A percentile compares a stretch with the other conserved stretches of the same genome.
These are phyloP conservation scores for Penicillium waksmanii DNA, from an alignment of 495 filamentous ascomycete species.

Conservation along the genomic window DNA sequence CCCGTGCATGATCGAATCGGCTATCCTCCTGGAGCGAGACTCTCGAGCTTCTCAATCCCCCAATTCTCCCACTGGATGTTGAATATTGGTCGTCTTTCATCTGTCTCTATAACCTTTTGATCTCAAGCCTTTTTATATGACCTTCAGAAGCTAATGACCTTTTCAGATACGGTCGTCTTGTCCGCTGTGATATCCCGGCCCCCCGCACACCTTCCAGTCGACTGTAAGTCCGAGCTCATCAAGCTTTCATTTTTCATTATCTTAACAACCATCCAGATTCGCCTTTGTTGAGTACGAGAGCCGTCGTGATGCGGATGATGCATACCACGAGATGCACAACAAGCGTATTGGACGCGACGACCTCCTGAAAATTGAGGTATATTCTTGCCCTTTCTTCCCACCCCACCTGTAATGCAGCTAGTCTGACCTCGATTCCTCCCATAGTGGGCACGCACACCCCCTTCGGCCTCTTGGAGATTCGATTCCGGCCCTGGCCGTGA, in stretches of 20 bases:
- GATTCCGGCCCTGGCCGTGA: conserved; percentile 67
- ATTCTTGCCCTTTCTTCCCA: conserved; percentile 30
- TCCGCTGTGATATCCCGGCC: conserved; percentile 98
- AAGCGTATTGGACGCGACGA: conserved; percentile 97
- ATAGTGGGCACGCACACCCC: conserved; percentile 97
- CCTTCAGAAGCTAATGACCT: not conserved
- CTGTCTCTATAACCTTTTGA: conserved; percentile 17
- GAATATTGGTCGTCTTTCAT: conserved; percentile 19
- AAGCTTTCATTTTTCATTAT: conserved; percentile 11
- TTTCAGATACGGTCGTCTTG: conserved; percentile 90
- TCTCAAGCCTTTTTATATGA: not conserved
- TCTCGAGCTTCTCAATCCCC: not conserved
- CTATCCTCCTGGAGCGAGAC: not conserved
- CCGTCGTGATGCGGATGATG: conserved; percentile 97
- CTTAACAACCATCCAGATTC: conserved; percentile 63
- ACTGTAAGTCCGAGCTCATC: conserved; percentile 69
- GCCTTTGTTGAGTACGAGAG: conserved; percentile 99
- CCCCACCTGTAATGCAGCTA: not conserved
- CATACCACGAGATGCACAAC: conserved; percentile 99
- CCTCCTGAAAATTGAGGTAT: conserved; percentile 95
- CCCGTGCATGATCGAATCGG: conserved; percentile 4
- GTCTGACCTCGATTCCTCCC: not conserved
- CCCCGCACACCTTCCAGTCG: conserved; percentile 89
- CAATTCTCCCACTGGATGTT: not conserved
- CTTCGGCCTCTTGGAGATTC: conserved; percentile 98